phyloP scores from a whole-genome alignment of 352 stramenopile genomes.

The Phytophthora nicotianae region DNA sequence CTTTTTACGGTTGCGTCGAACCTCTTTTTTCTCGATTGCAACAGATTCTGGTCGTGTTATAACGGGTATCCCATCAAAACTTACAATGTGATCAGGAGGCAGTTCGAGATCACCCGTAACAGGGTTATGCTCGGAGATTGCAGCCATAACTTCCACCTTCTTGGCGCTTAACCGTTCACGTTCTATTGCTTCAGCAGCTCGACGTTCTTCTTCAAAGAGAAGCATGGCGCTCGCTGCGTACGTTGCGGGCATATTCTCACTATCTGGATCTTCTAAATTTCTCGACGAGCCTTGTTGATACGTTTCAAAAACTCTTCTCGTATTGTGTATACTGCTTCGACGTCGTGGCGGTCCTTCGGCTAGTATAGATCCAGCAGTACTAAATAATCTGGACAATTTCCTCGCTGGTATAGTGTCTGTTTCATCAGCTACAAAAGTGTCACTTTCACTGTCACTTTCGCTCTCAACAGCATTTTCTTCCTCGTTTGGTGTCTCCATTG shows the following conservation, averaged over 20 bases:
- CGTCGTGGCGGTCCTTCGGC: slow-evolving; percentile 21
- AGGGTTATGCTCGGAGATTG: slow-evolving; percentile 44
- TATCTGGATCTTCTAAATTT: slow-evolving; percentile 39
- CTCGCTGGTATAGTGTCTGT: not conserved
- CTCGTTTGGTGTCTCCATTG: slow-evolving; percentile 6
- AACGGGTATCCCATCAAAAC: slow-evolving; percentile 9
- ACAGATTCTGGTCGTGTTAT: not conserved
- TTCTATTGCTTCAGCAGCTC: slow-evolving; percentile 18
- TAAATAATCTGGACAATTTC: not conserved
- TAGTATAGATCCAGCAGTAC: slow-evolving; percentile 3
- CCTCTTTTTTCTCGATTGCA: not conserved
- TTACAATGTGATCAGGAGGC: slow-evolving; percentile 46
- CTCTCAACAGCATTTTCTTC: not conserved
- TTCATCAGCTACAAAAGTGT: not conserved
- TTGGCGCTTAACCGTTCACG: slow-evolving; percentile 4
- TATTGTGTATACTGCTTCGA: slow-evolving; percentile 51
- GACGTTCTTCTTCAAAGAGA: slow-evolving; percentile 59
- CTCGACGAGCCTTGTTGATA: slow-evolving; percentile 39
- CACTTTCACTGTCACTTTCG: slow-evolving; percentile 1
- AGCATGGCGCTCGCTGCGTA: slow-evolving; percentile 54
- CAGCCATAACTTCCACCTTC: slow-evolving; percentile 11
- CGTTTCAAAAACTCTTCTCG: slow-evolving; percentile 48
- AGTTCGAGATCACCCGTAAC: slow-evolving; percentile 44
- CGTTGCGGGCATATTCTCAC: slow-evolving; percentile 46
- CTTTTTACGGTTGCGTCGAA: slow-evolving; percentile 37